phyloP scores from a whole-genome alignment of 306 rosid genomes.

The Rosa multiflora region DNA sequence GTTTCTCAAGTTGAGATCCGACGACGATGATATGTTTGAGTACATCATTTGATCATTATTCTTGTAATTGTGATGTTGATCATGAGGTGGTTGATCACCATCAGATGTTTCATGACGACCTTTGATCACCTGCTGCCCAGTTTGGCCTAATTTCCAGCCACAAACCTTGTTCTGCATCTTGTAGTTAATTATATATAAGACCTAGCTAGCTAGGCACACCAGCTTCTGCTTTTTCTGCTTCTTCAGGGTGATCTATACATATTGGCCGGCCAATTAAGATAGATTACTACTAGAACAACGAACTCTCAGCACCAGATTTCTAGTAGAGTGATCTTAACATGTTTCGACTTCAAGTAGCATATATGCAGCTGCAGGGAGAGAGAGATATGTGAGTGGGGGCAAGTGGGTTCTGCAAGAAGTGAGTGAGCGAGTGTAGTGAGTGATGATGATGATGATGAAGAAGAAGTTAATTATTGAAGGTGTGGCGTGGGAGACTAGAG shows the following conservation, averaged over 20 bases:
- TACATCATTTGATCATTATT: background rate
- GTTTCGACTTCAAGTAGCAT: background rate
- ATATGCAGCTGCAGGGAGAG: background rate
- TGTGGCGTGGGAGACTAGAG: background rate
- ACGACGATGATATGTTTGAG: background rate
- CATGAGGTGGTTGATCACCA: background rate
- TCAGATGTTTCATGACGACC: background rate
- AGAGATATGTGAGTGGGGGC: background rate
- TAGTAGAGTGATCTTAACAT: background rate
- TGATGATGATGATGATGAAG: background rate
- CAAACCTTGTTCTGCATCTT: constrained; percentile 1
- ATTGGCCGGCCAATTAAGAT: background rate
- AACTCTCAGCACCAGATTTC: background rate
- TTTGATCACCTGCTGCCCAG: background rate
- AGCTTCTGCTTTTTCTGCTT: background rate
- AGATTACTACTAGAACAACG: background rate
- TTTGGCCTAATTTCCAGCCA: background rate
- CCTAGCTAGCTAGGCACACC: background rate
- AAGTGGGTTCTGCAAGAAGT: background rate
- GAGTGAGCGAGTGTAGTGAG: background rate
- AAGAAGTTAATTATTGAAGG: background rate
- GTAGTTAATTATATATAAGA: background rate
- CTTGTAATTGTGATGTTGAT: background rate
- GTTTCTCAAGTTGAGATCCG: constrained; percentile 41
- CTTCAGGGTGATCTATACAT: background rate